These are phyloP conservation scores for Piromyces finnis DNA, from an alignment of 192 early-diverging fungal genomes.

Conservation along the genomic window DNA sequence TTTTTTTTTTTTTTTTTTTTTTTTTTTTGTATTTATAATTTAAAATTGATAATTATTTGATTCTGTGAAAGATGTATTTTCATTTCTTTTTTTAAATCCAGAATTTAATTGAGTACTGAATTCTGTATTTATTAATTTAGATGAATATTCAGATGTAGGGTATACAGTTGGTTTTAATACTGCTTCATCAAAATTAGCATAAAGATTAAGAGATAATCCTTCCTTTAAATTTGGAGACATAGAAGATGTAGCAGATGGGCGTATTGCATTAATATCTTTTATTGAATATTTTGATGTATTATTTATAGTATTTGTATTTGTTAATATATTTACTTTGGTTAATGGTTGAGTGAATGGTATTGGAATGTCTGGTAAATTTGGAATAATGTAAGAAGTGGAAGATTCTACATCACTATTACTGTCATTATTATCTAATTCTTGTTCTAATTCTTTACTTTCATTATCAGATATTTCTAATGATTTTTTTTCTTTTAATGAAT, in stretches of 20 bases:
- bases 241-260: background rate
- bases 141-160: no score
- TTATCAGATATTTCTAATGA: background rate
- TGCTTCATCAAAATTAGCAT: no score
- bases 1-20: no score
- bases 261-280: background rate
- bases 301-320: background rate
- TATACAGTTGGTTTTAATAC: no score
- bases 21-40: no score
- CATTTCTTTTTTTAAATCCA: no score
- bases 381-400: background rate
- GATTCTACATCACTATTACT: background rate
- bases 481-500: no score
- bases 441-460: background rate
- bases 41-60: no score
- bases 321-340: background rate
- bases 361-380: background rate
- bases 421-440: background rate
- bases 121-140: no score
- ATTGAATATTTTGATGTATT: background rate
- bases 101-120: no score
- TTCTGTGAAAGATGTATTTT: no score
- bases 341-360: background rate
- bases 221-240: background rate
- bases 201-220: no score